Base-by-base conservation (phyloP, 1,284 basidiomycete species). In the Ceratobasidium sp. region DNA sequence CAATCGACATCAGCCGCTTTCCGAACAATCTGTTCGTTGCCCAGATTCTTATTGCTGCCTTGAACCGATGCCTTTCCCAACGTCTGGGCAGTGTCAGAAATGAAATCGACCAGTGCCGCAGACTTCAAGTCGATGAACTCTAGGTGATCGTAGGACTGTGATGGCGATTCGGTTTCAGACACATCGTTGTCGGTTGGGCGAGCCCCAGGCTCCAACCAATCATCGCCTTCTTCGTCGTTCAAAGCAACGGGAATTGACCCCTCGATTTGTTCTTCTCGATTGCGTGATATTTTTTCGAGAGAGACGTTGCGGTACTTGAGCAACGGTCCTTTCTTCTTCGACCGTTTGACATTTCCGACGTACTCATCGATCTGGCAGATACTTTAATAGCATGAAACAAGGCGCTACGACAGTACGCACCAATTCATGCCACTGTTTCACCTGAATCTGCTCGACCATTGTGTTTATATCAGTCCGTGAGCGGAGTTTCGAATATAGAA, bases 371-470 rank as follows among this genome's bases (percentile, higher is more conserved):
- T 53, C 50, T 53, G 28, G 26, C 14, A 39, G 6, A 14, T 39
- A 39, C 8, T 6, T 39, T 6, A 39, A 6, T 39, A 39, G 14
- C 14, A 14, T 39, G 36, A 6, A 39, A 6, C 36, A 39, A 39
- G 14, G 6, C 6, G 36, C 36, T 14, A 14, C 14, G 14, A 39
- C 36, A 6, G 6, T 39, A 52, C 50, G 8, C 16, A 28, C 50
- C 50, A 28, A 26, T 26, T 52, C 21, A 43, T 60, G 43, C 34
- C 36, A 60, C 26, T 60, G 32, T 16, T 41, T 60, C 1, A 43
- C 58, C n/a, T 60, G 36, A 43, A 60, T 60, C 16, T 60, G 58
- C 21, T 43, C 36, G 18, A 60, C 36, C 58, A 60, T 60, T 1
- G 58, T 43, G 9, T 43, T 43, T 18, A 43, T 34, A 26, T 60